Percentiles rank a stretch among this genome's conserved stretches.
phyloP scores from a whole-genome alignment of 2,329 filamentous ascomycete genomes.

The Colletotrichum trifolii region DNA sequence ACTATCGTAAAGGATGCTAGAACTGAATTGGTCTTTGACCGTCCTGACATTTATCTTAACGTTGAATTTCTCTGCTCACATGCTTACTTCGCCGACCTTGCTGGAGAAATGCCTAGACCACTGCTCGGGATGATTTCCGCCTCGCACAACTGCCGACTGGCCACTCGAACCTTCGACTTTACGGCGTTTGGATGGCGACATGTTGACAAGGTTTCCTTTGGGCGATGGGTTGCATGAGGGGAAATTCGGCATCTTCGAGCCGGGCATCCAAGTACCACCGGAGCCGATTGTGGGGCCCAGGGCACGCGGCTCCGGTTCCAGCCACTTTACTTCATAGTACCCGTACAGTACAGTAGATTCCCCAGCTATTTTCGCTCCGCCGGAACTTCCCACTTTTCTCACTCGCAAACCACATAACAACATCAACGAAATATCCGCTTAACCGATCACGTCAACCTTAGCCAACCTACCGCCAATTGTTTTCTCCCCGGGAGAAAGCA shows the following conservation, averaged over 20 bases:
- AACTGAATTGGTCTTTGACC: conserved; percentile 8
- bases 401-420: no score
- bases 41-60: not conserved
- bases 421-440: no score
- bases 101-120: no score
- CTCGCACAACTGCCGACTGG: no score
- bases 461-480: no score
- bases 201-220: not conserved
- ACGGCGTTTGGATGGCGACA: no score
- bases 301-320: conserved; percentile 26
- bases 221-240: conserved; percentile 14
- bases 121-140: no score
- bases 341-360: not conserved
- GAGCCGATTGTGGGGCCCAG: conserved; percentile 27
- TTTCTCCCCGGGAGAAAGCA: no score
- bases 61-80: not conserved
- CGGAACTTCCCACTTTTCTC: no score
- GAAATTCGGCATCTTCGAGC: conserved; percentile 18
- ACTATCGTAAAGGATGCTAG: conserved; percentile 7
- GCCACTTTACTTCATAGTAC: conserved; percentile 3
- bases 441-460: no score
- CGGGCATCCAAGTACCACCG: conserved; percentile 12
- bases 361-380: conserved; percentile 1
- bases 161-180: no score
- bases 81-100: no score